These are phyloP conservation scores for Microthlaspi erraticum DNA, from an alignment of 345 rosid genomes.

Conservation along the genomic window DNA sequence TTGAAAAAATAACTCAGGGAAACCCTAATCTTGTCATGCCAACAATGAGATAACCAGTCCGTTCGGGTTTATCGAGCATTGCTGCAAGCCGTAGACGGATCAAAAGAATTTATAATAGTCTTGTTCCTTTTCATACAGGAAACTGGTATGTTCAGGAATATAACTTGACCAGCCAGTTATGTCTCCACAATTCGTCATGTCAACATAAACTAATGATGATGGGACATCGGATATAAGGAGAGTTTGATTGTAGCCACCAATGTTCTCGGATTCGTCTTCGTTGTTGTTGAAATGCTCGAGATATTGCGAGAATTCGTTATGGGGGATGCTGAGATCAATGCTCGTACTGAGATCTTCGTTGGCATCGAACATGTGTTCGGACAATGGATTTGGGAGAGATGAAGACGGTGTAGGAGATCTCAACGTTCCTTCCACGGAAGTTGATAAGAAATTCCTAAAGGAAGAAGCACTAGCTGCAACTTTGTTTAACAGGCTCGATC, in stretches of 20 bases:
- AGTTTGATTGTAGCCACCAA: conserved; percentile 28
- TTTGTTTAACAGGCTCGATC: conserved; percentile 36
- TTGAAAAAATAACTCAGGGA: too few relatives aligned
- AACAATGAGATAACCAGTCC: too few relatives aligned
- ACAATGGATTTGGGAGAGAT: conserved; percentile 15
- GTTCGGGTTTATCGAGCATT: too few relatives aligned
- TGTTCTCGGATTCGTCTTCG: conserved; percentile 26
- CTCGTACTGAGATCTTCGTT: conserved; percentile 19
- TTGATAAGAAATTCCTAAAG: conserved; percentile 28
- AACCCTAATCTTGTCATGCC: too few relatives aligned
- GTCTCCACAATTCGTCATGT: conserved; percentile 7
- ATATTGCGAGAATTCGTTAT: conserved; percentile 34
- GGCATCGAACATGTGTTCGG: conserved; percentile 6
- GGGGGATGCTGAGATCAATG: conserved; percentile 13
- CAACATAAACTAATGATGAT: conserved; percentile 41
- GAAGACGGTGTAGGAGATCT: conserved; percentile 12
- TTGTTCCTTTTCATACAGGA: conserved; percentile 16
- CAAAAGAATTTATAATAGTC: conserved; percentile 10
- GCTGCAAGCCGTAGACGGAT: too few relatives aligned
- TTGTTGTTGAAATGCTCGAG: conserved; percentile 30
- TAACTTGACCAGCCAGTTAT: conserved; percentile 37
- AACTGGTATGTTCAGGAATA: conserved; percentile 33
- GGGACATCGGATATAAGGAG: conserved; percentile 24
- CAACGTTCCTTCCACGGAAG: conserved; percentile 40
- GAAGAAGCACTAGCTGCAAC: conserved; percentile 43